Evolutionary conservation across 2,329 filamentous ascomycete species (phyloP), one percentile per base, ranked within the genome.

Genomic region (Colletotrichum liaoningense): DNA sequence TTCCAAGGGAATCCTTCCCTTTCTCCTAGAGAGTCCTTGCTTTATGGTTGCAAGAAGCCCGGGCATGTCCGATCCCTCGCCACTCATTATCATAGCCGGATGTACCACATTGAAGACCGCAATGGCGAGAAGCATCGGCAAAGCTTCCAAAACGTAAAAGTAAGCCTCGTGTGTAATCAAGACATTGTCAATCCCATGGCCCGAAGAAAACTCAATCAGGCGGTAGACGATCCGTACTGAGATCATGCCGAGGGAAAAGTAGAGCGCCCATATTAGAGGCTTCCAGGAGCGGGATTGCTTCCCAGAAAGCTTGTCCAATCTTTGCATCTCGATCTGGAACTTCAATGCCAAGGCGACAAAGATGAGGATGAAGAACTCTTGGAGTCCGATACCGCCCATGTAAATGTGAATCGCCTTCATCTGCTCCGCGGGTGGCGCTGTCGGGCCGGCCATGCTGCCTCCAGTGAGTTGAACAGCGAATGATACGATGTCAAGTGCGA

Each of bases 151-250:
- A 16, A 85, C 80, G 71, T 83, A 87, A 68, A 88, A 87, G 46
- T 81, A 87, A 80, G 82, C 85, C 75, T 88, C 86, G 46, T 85
- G 63, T 1, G 56, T 67, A 8, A 69, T 57, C 7, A 74, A 26
- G 35, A 35, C n/a, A 6, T 79, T 80, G 1, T 79, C 76, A 38
- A 84, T 76, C 0, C 85, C 70, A 2, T 73, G 24, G 1, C 70
- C 86, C 1, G 81, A 81, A 0, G 84, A 84, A 76, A 87, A 90
- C 74, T 91, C 88, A 22, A 83, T 77, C 1, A 91, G 80, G 3
- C 89, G 86, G 79, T 87, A 91, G 67, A 89, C 82, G 73, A 91
- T 91, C 16, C 88, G 86, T 19, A 84, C 77, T 0, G 81, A 80
- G 30, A 85, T 84, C 73, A 83, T 80, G 6, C 76, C 57, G 0